Base-by-base conservation (phyloP, 2,329 filamentous ascomycete genomes). In the Penicillium sp. region DNA sequence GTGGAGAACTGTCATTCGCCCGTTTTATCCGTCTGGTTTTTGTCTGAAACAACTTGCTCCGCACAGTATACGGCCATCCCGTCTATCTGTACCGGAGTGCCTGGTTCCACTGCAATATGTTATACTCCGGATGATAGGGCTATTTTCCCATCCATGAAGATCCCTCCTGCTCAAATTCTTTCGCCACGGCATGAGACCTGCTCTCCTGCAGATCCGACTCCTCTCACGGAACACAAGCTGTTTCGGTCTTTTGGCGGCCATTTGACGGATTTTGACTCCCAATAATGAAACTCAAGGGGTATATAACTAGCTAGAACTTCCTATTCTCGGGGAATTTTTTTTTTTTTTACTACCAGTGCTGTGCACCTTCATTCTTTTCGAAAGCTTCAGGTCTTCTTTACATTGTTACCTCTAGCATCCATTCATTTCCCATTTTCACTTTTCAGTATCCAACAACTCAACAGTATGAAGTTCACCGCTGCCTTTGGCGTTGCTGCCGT, bases 391-490 rank as follows among this genome's bases (percentile, higher is more conserved):
- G 55, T 59, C 53, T 54, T 57, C 51, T 57, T 60, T 42, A 56
- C 55, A 32, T 44, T 32, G 43, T 50, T 53, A 54, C 49, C 14
- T 26, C 59, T 43, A 55, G 37, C 48, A 51, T 60, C 48, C 61
- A 49, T 55, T 65, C 63, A 50, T 50, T 50, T 56, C 22, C 49
- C 26, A 50, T 18, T 34, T 35, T 26, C 42, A 35, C n/a, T 50
- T 56, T 57, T 26, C 35, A 24, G 7, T 14, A 11, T 29, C 29
- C 39, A 40, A 44, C 9, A 39, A 38, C 18, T 38, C 43, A 48
- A 56, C 50, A 69, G 35, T 46, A 71, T 72, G 69, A 72, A 69
- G 63, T 53, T 64, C 52, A 63, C 64, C 50, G 39, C 65, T 62
- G 34, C 63, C 46, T 44, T 70, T 47, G 66, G 64, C 54, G 50